These are phyloP conservation scores for Nicotiana undulata DNA, from an alignment of 257 asterid genomes.

Conservation along the genomic window DNA sequence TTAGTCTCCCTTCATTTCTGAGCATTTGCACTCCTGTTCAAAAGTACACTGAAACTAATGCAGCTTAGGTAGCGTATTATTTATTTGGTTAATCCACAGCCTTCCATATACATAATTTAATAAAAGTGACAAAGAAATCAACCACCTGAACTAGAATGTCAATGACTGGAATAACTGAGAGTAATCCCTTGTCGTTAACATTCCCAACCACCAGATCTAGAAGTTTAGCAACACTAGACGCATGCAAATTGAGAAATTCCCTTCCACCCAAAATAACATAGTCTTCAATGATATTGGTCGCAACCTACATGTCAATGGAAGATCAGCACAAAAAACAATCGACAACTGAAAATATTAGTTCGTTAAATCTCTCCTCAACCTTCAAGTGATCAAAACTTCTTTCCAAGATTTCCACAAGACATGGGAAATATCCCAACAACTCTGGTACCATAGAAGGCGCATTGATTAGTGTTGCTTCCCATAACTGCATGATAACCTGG, in stretches of 20 bases:
- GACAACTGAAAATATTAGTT: background rate
- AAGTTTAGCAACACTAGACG: slow-evolving; percentile 61
- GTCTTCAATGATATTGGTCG: slow-evolving; percentile 79
- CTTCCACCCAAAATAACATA: slow-evolving; percentile 81
- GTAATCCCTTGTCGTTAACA: slow-evolving; percentile 85
- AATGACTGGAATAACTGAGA: slow-evolving; percentile 74
- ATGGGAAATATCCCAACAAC: slow-evolving; percentile 73
- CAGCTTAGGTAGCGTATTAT: background rate
- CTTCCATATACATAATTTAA: background rate
- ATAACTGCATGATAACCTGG: slow-evolving; percentile 48
- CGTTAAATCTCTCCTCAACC: slow-evolving; percentile 27
- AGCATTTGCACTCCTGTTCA: background rate
- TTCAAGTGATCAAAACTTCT: slow-evolving; percentile 83
- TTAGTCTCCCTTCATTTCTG: background rate
- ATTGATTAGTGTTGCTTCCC: slow-evolving; percentile 92
- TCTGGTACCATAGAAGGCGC: slow-evolving; percentile 84
- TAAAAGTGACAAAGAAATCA: slow-evolving; percentile 3
- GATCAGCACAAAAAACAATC: slow-evolving; percentile 14
- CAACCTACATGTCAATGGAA: slow-evolving; percentile 46
- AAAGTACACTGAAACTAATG: background rate
- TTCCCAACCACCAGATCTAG: slow-evolving; percentile 84
- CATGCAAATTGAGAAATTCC: slow-evolving; percentile 74
- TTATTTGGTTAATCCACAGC: background rate
- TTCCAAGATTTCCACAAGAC: slow-evolving; percentile 80
- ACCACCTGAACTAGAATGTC: slow-evolving; percentile 91